Conservation (phyloP, 2,329 filamentous ascomycete genomes). For the Alternaria sp. region DNA sequence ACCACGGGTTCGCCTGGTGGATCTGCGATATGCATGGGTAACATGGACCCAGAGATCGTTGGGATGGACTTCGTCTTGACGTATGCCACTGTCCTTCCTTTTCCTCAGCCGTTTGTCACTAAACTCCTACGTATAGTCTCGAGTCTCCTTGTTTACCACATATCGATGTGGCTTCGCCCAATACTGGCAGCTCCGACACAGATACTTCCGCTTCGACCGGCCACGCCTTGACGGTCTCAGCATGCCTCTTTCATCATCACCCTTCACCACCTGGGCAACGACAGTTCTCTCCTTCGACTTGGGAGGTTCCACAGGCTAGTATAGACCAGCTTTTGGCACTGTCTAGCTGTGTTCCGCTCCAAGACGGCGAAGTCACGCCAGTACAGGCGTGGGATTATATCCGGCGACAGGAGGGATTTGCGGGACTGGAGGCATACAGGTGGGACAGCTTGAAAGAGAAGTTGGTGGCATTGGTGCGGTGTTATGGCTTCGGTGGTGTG, state of each 20-base stretch:
- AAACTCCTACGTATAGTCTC: constrained; percentile 27
- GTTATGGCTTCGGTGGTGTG: constrained; percentile 41
- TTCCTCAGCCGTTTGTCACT: not conserved
- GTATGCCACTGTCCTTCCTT: constrained; percentile 15
- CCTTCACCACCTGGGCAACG: constrained; percentile 10
- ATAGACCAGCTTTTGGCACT: constrained; percentile 29
- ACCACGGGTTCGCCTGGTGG: not conserved
- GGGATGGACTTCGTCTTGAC: constrained; percentile 46
- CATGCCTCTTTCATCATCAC: constrained; percentile 33
- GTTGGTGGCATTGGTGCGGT: constrained; percentile 35
- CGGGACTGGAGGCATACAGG: constrained; percentile 17
- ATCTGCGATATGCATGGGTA: not conserved
- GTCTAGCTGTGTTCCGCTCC: constrained; percentile 22
- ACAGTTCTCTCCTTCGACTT: constrained; percentile 3
- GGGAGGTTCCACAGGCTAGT: constrained; percentile 22
- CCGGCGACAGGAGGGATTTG: constrained; percentile 31
- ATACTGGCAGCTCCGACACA: not conserved
- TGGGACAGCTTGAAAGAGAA: constrained; percentile 33
- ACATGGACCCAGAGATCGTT: constrained; percentile 22
- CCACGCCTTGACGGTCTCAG: constrained; percentile 40
- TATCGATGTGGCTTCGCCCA: constrained; percentile 19
- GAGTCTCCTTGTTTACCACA: constrained; percentile 45
- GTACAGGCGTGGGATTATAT: constrained; percentile 49
- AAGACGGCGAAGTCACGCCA: constrained; percentile 42
- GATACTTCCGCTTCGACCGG: constrained; percentile 23